Base-by-base conservation (phyloP, 768 basidiomycete genomes). In the Boletus eberwhitei region DNA sequence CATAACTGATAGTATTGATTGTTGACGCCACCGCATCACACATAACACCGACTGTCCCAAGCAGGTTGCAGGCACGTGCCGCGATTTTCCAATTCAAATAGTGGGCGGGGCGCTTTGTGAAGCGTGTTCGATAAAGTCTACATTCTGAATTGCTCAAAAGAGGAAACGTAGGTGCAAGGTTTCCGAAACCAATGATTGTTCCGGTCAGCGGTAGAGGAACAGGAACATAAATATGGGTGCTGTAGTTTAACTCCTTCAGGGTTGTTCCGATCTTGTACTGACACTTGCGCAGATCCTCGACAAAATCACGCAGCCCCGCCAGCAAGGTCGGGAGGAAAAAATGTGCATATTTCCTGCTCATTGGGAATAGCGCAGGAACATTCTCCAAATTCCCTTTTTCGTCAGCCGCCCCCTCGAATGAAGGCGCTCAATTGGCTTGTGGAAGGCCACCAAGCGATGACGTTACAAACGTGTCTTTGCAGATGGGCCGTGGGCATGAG, bases 161-260 rank as follows among this genome's bases (percentile, higher is more conserved):
- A 50, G 54, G 44, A 48, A 24, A 39, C 22, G 36, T 19, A 39
- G 40, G 24, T 45, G 48, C 42, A 35, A 45, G 21, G 19, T 35
- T 41, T n/a, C n/a, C n/a, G n/a, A n/a, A n/a, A n/a, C n/a, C n/a
- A n/a, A 52, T 8, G 46, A 26, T 42, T 21, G 34, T 34, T 31
- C 31, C 37, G 26, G 26, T 41, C 21, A 35, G 39, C 3, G 49
- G 26, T 24, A 32, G 41, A 24, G 35, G 36, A 17, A 59, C 47
- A 53, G 63, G 58, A 53, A 67, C 52, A 39, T 34, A 24, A 24
- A 36, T 44, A 38, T 38, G 39, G 37, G 50, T 67, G 43, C 63
- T 54, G 41, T 65, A 65, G 64, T 41, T 61, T 70, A 68, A 60
- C 68, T 71, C 60, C 67, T 65, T 69, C 67, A 67, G 69, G 68